Base-by-base conservation (phyloP, 371 early-diverging fungal genomes). In the Actinomortierella ambigua region DNA sequence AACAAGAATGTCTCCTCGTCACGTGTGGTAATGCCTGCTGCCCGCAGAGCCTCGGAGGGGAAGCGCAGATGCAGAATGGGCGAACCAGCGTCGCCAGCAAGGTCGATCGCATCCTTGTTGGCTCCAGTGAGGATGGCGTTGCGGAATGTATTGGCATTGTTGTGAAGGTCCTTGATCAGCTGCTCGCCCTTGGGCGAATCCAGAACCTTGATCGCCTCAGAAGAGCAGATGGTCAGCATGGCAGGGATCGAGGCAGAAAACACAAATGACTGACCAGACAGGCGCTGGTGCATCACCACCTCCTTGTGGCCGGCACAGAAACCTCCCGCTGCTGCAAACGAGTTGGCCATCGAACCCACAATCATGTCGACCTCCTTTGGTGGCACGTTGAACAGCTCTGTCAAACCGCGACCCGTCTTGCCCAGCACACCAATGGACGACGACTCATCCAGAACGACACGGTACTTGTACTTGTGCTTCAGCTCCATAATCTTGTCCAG, bases 201-300 rank as follows among this genome's bases (percentile, higher is more conserved):
- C 44, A 95, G 82, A 13, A 88, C 77, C 14, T 86, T 82, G 66
- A 99, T 80, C 3, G 93, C 95, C 69, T 95, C 95, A 9, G 92
- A 79, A 11, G 95, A 94, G 29, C 93, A 87, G 17, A 94, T 92
- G 14, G 99, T 88, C 13, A 99, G 81, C 82, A 97, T 93, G 20
- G 97, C 97, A 9, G 99, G 99, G 42, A 99, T 87, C 14, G 99
- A 94, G 6, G 99, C 99, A 27, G 99, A 99, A 81, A 96, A 99
- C 61, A 94, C 94, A 79, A 99, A 99, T 0, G 96, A 93, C 18
- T 84, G 81, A 9, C 98, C 96, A 9, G 95, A 93, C 7, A 99
- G 85, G 50, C 98, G 88, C 80, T 98, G 93, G 82, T 99, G 97
- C 63, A 98, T 98, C 22, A 96, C 85, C 40, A 97, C 89, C 56